Conservation (phyloP, 306 rosid genomes). For the Acacia confusa region DNA sequence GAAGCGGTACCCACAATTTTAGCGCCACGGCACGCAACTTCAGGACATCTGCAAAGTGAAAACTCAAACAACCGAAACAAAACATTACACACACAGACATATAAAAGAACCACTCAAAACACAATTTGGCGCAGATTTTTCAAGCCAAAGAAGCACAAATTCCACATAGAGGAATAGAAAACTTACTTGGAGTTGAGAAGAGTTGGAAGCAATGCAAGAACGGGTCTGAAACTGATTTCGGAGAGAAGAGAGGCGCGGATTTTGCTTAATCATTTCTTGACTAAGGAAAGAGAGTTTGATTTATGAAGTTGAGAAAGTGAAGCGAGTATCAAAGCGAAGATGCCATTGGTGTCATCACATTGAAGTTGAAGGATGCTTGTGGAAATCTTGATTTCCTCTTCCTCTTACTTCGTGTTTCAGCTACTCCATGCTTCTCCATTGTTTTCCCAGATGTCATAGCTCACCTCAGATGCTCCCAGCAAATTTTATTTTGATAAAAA, state of each 20-base stretch:
- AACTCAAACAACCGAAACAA: not conserved
- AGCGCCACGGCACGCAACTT: constrained; percentile 38
- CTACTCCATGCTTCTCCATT: constrained; percentile 29
- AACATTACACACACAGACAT: not conserved
- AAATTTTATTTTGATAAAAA: no score
- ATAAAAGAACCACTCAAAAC: not conserved
- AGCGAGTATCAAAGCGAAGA: constrained; percentile 53
- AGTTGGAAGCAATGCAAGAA: constrained; percentile 66
- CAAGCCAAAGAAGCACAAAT: not conserved
- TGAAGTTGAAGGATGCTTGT: constrained; percentile 4
- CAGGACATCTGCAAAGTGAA: constrained; percentile 32
- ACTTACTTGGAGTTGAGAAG: constrained; percentile 50
- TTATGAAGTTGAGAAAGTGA: constrained; percentile 38
- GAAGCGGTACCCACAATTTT: constrained; percentile 52
- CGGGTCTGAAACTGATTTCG: constrained; percentile 26
- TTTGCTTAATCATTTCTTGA: constrained; percentile 51
- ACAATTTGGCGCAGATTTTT: not conserved
- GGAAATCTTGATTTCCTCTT: constrained; percentile 27
- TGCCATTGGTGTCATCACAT: constrained; percentile 24
- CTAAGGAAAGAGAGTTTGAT: constrained; percentile 38
- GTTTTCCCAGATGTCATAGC: no score
- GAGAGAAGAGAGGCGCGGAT: constrained; percentile 45
- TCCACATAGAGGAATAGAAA: not conserved
- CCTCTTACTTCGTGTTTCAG: constrained; percentile 12
- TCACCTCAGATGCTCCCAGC: not conserved